A percentile compares a stretch with the other conserved stretches of the same genome.
These are phyloP conservation scores for Scytalidium sp. DNA, from an alignment of 2,329 filamentous ascomycete genomes.

Conservation along the genomic window DNA sequence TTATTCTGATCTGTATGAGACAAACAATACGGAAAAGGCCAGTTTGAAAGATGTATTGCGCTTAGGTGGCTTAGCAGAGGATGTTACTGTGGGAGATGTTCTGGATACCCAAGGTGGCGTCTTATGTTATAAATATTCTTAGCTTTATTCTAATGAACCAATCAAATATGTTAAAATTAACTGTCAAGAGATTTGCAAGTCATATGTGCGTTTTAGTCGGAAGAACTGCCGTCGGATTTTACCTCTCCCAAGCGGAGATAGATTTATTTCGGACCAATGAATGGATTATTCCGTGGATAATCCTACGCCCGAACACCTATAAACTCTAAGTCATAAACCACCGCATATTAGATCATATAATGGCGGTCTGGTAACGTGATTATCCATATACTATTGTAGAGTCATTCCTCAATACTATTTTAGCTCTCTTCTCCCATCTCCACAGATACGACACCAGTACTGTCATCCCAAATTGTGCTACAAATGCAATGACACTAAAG, in stretches of 20 bases:
- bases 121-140: constrained; percentile 27
- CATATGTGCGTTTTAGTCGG: too few relatives aligned
- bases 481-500: constrained; percentile 29
- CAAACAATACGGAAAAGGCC: constrained; percentile 4
- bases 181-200: too few relatives aligned
- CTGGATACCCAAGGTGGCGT: constrained; percentile 19
- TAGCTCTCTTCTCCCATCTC: constrained; percentile 14
- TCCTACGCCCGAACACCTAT: too few relatives aligned
- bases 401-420: not conserved
- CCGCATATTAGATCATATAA: too few relatives aligned
- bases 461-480: constrained; percentile 18
- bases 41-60: constrained; percentile 15
- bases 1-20: constrained; percentile 12
- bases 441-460: constrained; percentile 9
- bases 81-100: constrained; percentile 16
- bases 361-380: too few relatives aligned
- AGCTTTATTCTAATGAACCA: too few relatives aligned
- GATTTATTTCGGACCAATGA: too few relatives aligned
- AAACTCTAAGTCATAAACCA: not conserved
- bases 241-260: too few relatives aligned
- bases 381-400: too few relatives aligned
- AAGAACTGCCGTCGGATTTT: too few relatives aligned
- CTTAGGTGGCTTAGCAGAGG: constrained; percentile 15
- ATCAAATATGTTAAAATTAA: too few relatives aligned
- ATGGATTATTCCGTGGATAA: too few relatives aligned